Evolutionary conservation across 257 asterid species (phyloP), one percentile per base, ranked within the genome.

Genomic region (Solanum piurae): DNA sequence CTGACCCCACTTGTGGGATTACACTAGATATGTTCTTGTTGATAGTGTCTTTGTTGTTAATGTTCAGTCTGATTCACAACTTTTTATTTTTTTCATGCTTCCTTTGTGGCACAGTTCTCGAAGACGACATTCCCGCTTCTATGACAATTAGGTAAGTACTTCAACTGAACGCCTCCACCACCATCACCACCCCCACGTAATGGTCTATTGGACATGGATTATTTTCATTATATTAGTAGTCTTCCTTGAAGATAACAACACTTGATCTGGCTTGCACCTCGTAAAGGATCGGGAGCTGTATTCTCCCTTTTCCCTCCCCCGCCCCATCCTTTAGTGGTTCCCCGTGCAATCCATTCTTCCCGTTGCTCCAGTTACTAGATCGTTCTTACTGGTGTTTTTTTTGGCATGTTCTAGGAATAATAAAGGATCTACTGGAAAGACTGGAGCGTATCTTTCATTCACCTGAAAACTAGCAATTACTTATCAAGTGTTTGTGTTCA

Each of bases 121-220:
- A 83, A 93, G 98, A 76, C 95, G 95, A 23, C 98, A 88, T 68
- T 93, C 98, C 86, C 95, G 98, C 91, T 93, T 95, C 93, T 89
- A 91, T 72, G 96, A 93, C 90, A 91, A 77, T 91, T 94, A 94
- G 95, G 94, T 93, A 91, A 82, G 69, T 82, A 49, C 29, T 82
- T 55, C 64, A 20, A 29, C n/a, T 49, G 42, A 29, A 46, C 1
- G 7, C n/a, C 10, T 52, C 1, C n/a, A 52, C 62, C 62, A 52
- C 62, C 62, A 52, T 52, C 62, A 6, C 62, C n/a, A 18, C 62
- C 62, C n/a, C 62, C n/a, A 52, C 62, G 18, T 52, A 18, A 52
- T 18, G 62, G n/a, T 46, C 84, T 27, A 9, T 13, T 77, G 21
- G 8, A 77, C 8, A 16, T 42, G 84, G 16, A 42, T 14, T 79